Base-by-base conservation (phyloP, 495 filamentous ascomycete species). In the Platismatia glauca region DNA sequence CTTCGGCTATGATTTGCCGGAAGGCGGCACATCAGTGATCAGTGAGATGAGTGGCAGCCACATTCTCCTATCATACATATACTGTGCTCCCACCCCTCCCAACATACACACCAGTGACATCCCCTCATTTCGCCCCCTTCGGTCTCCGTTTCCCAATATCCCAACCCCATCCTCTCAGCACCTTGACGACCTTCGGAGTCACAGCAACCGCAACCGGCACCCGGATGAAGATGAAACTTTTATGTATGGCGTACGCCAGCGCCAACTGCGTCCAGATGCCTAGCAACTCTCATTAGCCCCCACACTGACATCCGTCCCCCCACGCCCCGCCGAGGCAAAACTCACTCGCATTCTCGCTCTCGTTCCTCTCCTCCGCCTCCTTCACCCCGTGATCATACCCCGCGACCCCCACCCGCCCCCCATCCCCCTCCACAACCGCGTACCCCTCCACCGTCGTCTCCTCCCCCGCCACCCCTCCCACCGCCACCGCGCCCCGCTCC, bases 211-310 rank as follows among this genome's bases (percentile, higher is more conserved):
- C 91, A 65, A 97, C 71, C 4, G 94, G 94, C 4, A 98, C 88
- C 12, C 94, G 82, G 59, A 97, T 75, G 73, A 99, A 96, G 58
- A 99, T 96, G 73, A 98, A 92, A 65, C 88, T 94, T 75, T 99
- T 99, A 79, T 99, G 94, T 58, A 99, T 87, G 0, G 93, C 94
- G 68, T 99, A 99, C 8, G 94, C 95, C 18, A 99, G 82, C 18
- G 88, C 94, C 33, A 97, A 77, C 68, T 97, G 91, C 6, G 94
- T 99, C 85, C 86, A 88, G 50, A 90, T 76, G 66, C 84, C 87
- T 89, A 56, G 15, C 37, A 34, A 52, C 53, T 57, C 31, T 33
- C n/a, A 20, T 34, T 16, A 41, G 37, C 38, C 24, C 57, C 6
- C 7, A 11, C 24, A 22, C 46, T 27, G 1, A 4, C 22, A 16